Percentiles rank a stretch among this genome's conserved stretches.
Conservation (phyloP, 192 early-diverging fungal species). For the Ambispora gerdemannii region DNA sequence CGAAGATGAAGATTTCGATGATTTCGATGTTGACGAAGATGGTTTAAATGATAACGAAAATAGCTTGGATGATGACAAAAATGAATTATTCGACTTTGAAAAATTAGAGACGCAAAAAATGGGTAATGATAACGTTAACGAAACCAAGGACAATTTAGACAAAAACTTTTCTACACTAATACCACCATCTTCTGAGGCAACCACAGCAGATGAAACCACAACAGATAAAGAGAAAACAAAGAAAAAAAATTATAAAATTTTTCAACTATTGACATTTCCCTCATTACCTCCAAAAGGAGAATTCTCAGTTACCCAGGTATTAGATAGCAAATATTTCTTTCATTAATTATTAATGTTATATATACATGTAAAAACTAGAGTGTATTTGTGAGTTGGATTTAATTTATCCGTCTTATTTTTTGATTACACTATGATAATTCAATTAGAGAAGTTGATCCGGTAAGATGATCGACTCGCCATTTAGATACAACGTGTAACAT, state of each 20-base stretch:
- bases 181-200: conserved; percentile 1
- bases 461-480: no score
- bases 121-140: conserved; percentile 37
- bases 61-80: conserved; percentile 29
- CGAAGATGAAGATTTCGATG: conserved; percentile 20
- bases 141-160: conserved; percentile 48
- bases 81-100: neutral
- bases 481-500: no score
- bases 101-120: conserved; percentile 7
- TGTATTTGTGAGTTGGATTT: no score
- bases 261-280: conserved; percentile 63
- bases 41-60: conserved; percentile 36
- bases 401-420: no score
- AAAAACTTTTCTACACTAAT: no score
- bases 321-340: conserved; percentile 88
- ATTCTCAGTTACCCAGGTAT: conserved; percentile 80
- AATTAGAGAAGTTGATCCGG: no score
- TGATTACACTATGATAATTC: no score
- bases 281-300: conserved; percentile 77
- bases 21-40: conserved; percentile 33
- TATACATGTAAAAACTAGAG: no score
- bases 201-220: conserved; percentile 31
- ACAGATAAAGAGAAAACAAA: conserved; percentile 29
- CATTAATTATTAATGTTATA: no score
- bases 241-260: conserved; percentile 41